These are phyloP conservation scores for Avena atlantica DNA, from an alignment of 176 grass and related monocot species.

Conservation along the genomic window DNA sequence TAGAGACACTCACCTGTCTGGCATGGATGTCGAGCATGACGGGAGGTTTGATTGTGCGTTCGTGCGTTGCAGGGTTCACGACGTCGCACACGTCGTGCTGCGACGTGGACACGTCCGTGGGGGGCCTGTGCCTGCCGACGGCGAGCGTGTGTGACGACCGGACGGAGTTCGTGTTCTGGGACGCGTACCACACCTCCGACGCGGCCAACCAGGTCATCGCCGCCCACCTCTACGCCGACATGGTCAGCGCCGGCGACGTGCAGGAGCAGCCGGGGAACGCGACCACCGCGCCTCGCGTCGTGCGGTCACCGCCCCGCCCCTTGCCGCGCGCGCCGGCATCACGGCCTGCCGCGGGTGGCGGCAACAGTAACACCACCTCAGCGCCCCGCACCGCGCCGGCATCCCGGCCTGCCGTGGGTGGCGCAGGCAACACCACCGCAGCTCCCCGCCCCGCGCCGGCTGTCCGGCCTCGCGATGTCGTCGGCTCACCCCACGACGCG, in stretches of 20 bases:
- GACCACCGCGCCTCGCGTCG: constrained; percentile 22
- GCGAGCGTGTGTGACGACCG: constrained; percentile 73
- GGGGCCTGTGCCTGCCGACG: constrained; percentile 89
- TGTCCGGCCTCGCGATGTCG: constrained; percentile 5
- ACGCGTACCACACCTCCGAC: constrained; percentile 95
- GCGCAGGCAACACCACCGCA: constrained; percentile 7
- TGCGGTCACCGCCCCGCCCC: background rate
- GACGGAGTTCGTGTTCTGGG: constrained; percentile 90
- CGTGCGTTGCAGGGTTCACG: constrained; percentile 62
- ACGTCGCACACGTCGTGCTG: constrained; percentile 90
- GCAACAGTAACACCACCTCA: constrained; percentile 17
- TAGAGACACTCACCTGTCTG: too few species aligned
- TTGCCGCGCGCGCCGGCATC: background rate
- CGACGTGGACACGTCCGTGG: constrained; percentile 83
- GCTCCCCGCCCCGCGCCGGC: background rate
- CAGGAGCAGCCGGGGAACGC: constrained; percentile 34
- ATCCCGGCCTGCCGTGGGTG: background rate
- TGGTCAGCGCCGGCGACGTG: constrained; percentile 47
- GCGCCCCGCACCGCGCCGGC: background rate
- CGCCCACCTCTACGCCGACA: constrained; percentile 57
- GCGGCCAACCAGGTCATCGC: constrained; percentile 91
- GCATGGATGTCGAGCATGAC: background rate
- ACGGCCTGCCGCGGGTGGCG: background rate
- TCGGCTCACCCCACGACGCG: background rate
- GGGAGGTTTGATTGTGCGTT: background rate